These are phyloP conservation scores for Oryza meyeriana DNA, from an alignment of 176 grass and related monocot species.

Conservation along the genomic window DNA sequence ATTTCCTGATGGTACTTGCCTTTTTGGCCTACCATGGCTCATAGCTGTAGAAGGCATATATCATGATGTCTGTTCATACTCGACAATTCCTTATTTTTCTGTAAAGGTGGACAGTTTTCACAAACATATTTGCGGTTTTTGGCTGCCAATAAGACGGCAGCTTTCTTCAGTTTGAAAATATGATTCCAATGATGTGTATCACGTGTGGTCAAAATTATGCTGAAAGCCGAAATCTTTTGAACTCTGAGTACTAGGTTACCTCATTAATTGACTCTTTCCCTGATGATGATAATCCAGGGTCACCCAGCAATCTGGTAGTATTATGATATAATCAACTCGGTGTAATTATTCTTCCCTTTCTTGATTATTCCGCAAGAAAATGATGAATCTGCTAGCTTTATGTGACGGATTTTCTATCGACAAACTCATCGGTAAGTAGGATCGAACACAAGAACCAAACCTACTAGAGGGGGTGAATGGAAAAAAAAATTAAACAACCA, in stretches of 20 bases:
- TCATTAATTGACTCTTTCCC: not conserved
- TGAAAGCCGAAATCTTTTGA: constrained; percentile 1
- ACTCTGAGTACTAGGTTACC: not conserved
- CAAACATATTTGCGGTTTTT: not conserved
- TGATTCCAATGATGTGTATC: not conserved
- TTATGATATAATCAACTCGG: not conserved
- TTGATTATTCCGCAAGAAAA: not conserved
- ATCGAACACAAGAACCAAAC: too few species aligned
- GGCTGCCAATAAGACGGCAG: not conserved
- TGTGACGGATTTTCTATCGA: not conserved
- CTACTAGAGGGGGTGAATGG: too few species aligned
- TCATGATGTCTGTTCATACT: not conserved
- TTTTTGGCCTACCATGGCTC: not conserved
- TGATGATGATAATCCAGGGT: not conserved
- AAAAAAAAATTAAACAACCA: too few species aligned
- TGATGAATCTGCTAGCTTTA: not conserved
- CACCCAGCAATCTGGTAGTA: not conserved
- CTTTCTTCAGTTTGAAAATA: not conserved
- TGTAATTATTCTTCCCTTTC: not conserved
- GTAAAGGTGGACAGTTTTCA: not conserved
- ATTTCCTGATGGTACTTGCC: not conserved
- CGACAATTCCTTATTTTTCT: not conserved
- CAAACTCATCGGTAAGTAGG: not conserved
- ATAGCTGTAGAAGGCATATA: not conserved
- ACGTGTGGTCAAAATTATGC: not conserved